These are phyloP conservation scores for Sequoiadendron giganteum DNA, from an alignment of 75 land plant genomes.

Conservation along the genomic window DNA sequence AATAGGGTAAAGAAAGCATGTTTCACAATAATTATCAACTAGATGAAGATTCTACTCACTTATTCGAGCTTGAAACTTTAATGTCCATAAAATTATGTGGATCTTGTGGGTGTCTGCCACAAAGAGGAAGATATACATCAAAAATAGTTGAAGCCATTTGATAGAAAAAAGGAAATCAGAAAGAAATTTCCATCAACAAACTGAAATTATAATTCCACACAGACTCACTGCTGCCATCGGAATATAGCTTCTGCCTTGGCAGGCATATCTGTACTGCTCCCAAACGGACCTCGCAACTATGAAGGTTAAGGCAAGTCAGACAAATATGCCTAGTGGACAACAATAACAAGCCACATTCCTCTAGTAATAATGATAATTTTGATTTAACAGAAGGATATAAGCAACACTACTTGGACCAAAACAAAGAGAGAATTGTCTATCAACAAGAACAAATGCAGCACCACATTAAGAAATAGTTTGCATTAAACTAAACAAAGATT, in stretches of 20 bases:
- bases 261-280: conserved; percentile 40
- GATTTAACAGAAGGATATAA: neutral
- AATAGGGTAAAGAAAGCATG: neutral
- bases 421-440: neutral
- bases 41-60: conserved; percentile 32
- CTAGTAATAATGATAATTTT: neutral
- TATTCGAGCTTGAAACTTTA: conserved; percentile 53
- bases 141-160: neutral
- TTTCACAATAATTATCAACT: neutral
- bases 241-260: conserved; percentile 70
- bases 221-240: conserved; percentile 80
- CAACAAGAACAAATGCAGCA: neutral
- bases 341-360: neutral
- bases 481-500: neutral
- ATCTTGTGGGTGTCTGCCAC: conserved; percentile 53
- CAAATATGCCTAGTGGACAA: neutral
- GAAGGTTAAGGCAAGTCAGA: conserved; percentile 16
- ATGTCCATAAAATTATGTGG: conserved; percentile 70
- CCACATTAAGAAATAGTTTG: neutral
- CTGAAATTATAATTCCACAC: neutral
- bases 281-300: conserved; percentile 65
- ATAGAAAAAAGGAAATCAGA: neutral
- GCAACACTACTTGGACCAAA: neutral
- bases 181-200: neutral
- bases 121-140: conserved; percentile 4